Conservation (phyloP, 1,139 yeast species). For the Schwanniomyces etchellsii region DNA sequence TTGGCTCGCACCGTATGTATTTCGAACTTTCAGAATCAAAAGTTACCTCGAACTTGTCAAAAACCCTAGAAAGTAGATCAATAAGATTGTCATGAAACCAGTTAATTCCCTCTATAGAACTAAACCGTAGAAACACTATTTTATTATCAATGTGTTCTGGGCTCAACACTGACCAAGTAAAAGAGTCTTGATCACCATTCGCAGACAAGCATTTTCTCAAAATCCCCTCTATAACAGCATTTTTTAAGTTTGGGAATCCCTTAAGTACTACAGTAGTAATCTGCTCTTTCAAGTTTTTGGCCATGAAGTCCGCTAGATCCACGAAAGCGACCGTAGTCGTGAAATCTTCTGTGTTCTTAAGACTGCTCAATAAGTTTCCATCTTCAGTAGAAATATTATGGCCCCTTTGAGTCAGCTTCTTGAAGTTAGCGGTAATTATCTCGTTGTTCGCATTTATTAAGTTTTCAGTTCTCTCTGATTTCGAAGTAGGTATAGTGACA, state of each 20-base stretch:
- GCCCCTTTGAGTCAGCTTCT: not conserved
- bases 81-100: constrained; percentile 10
- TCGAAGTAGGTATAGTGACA: too few species aligned
- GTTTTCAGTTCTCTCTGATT: too few species aligned
- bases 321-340: constrained; percentile 8
- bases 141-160: constrained; percentile 22
- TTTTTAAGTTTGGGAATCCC: constrained; percentile 28
- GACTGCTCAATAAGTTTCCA: constrained; percentile 1
- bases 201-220: constrained; percentile 11
- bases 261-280: constrained; percentile 28
- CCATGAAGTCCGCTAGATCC: constrained; percentile 23
- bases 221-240: constrained; percentile 23
- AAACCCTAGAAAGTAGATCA: constrained; percentile 4
- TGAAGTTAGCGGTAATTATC: not conserved
- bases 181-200: constrained; percentile 6
- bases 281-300: constrained; percentile 32
- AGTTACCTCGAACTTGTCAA: constrained; percentile 3
- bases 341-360: not conserved
- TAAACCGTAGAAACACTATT: constrained; percentile 23
- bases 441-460: too few species aligned
- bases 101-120: constrained; percentile 9
- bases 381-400: not conserved
- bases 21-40: constrained; percentile 4
- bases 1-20: constrained; percentile 2
- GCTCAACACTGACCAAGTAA: constrained; percentile 23